These are phyloP conservation scores for Trypethelium eluteriae DNA, from an alignment of 495 filamentous ascomycete genomes.

Conservation along the genomic window DNA sequence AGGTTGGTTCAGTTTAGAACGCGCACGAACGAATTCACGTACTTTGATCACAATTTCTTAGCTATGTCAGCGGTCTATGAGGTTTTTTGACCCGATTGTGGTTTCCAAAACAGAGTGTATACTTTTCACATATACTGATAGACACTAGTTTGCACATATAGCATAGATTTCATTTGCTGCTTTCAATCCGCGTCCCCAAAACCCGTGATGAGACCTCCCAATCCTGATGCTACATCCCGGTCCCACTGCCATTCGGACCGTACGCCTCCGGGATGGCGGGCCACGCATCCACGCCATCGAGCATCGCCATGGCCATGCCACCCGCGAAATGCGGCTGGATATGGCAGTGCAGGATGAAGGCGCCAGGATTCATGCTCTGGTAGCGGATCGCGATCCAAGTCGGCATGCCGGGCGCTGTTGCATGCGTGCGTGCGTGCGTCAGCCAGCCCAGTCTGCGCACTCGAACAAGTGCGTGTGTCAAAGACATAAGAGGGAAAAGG, in stretches of 20 bases:
- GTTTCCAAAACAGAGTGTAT: too few species aligned
- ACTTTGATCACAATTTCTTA: constrained; percentile 7
- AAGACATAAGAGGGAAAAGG: not conserved
- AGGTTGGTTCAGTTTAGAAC: not conserved
- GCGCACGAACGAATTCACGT: constrained; percentile 2
- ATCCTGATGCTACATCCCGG: constrained; percentile 1
- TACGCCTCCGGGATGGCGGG: constrained; percentile 28
- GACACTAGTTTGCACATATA: not conserved
- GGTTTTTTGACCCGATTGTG: too few species aligned
- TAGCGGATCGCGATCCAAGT: constrained; percentile 51
- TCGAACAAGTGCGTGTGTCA: not conserved
- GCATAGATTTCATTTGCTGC: not conserved
- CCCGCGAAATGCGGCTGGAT: constrained; percentile 50
- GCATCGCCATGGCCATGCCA: constrained; percentile 49
- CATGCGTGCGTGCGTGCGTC: not conserved
- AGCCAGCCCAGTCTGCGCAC: not conserved
- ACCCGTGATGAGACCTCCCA: constrained; percentile 5
- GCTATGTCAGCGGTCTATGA: not conserved
- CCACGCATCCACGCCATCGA: constrained; percentile 54
- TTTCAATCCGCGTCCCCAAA: not conserved
- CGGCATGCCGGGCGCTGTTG: constrained; percentile 21
- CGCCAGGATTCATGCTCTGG: constrained; percentile 51
- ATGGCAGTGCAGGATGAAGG: constrained; percentile 56
- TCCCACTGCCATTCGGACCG: constrained; percentile 4
- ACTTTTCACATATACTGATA: not conserved